Conservation (phyloP, 305 asterid species). For the Rubia peregrina region DNA sequence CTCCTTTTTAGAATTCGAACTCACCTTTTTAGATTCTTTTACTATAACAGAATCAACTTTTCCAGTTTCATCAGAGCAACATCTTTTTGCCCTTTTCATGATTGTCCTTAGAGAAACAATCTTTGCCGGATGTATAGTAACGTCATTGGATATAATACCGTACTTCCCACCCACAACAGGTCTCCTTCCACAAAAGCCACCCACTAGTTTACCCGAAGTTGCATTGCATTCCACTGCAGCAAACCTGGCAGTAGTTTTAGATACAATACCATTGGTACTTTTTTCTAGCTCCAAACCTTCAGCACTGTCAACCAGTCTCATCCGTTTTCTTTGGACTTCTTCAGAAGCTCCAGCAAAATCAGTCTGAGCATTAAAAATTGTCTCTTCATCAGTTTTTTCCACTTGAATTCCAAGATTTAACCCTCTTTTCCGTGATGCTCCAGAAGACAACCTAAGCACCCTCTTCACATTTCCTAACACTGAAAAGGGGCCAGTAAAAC, state of each 20-base stretch:
- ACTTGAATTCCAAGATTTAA: constrained; percentile 22
- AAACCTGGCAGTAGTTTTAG: constrained; percentile 25
- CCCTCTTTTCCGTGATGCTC: constrained; percentile 23
- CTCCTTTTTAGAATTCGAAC: constrained; percentile 21
- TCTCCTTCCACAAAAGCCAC: constrained; percentile 23
- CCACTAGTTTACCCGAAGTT: constrained; percentile 20
- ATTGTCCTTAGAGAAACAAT: constrained; percentile 38
- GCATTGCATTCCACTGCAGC: constrained; percentile 24
- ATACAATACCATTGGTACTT: constrained; percentile 20
- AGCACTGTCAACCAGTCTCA: constrained; percentile 25
- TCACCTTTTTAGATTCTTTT: constrained; percentile 27
- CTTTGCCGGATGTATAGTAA: constrained; percentile 38
- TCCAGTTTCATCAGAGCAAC: constrained; percentile 17
- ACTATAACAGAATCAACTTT: constrained; percentile 21
- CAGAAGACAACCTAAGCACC: constrained; percentile 22
- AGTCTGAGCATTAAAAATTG: constrained; percentile 20
- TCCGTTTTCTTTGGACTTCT: constrained; percentile 32
- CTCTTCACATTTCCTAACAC: constrained; percentile 9
- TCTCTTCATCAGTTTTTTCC: constrained; percentile 24
- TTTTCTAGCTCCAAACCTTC: constrained; percentile 21
- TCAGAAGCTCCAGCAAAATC: constrained; percentile 23
- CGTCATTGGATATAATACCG: constrained; percentile 55
- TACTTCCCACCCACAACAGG: constrained; percentile 51
- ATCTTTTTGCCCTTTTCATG: constrained; percentile 27
- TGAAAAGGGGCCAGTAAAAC: constrained; percentile 15